A percentile compares a stretch with the other conserved stretches of the same genome.
Conservation (phyloP, 345 rosid species). For the Erodium maritimum region DNA sequence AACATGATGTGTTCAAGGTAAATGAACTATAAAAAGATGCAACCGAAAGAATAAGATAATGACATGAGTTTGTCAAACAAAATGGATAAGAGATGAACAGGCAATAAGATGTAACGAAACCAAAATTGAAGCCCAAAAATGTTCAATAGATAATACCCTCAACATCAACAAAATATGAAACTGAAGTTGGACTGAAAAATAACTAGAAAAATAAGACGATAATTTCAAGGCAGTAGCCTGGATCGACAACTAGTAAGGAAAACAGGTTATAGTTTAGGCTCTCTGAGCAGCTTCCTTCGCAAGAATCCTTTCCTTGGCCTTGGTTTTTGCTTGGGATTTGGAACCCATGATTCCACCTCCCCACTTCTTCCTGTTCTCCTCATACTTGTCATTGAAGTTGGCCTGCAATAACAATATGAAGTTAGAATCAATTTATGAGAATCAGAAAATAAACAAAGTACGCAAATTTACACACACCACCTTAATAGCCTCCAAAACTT, state of each 20-base stretch:
- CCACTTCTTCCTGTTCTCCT: constrained; percentile 72
- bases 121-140: too few species aligned
- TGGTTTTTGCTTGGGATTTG: constrained; percentile 67
- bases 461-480: constrained; percentile 8
- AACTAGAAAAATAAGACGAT: background rate
- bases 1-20: too few species aligned
- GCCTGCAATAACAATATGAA: constrained; percentile 24
- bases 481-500: constrained; percentile 65
- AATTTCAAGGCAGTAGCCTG: background rate
- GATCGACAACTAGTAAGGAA: background rate
- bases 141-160: background rate
- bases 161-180: background rate
- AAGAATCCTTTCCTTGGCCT: constrained; percentile 50
- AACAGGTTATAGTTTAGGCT: background rate
- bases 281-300: constrained; percentile 76
- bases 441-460: background rate
- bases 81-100: too few species aligned
- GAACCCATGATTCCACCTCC: constrained; percentile 92
- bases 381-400: constrained; percentile 59
- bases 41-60: too few species aligned
- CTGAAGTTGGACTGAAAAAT: background rate
- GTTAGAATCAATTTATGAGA: background rate
- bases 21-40: too few species aligned
- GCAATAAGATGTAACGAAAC: background rate
- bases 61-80: too few species aligned